These are phyloP conservation scores for Penicillium sp. DNA, from an alignment of 2,329 filamentous ascomycete species.

Conservation along the genomic window DNA sequence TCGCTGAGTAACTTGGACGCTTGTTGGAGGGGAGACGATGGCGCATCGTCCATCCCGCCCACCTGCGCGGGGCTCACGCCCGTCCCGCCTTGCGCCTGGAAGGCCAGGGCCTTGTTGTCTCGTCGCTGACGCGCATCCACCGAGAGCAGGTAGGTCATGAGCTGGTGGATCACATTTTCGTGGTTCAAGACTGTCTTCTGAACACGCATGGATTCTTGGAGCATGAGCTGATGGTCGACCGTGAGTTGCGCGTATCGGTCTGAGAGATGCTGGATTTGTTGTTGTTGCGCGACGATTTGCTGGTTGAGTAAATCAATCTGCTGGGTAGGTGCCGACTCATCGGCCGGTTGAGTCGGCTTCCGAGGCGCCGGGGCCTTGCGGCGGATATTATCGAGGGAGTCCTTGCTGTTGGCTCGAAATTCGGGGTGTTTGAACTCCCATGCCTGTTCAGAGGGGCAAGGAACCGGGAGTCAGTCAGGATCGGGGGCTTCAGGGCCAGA, in stretches of 20 bases:
- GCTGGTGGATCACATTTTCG: constrained; percentile 64
- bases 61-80: constrained; percentile 44
- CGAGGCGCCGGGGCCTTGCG: constrained; percentile 88
- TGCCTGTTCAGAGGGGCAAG: constrained; percentile 47
- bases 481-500: neutral
- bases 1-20: constrained; percentile 61
- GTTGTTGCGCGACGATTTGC: constrained; percentile 81
- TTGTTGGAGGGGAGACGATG: constrained; percentile 62
- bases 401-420: constrained; percentile 92
- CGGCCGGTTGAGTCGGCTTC: constrained; percentile 62
- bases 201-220: constrained; percentile 59
- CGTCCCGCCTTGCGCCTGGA: constrained; percentile 36
- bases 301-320: constrained; percentile 86
- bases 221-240: constrained; percentile 58
- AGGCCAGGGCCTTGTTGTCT: constrained; percentile 48
- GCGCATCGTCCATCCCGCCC: constrained; percentile 52
- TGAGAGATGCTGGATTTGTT: constrained; percentile 82
- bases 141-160: constrained; percentile 62
- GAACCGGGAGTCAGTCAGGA: constrained; percentile 22
- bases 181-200: constrained; percentile 68
- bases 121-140: constrained; percentile 59
- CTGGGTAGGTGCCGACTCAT: constrained; percentile 72
- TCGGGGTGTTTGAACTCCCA: constrained; percentile 98
- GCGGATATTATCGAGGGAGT: constrained; percentile 92
- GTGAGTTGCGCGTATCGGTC: constrained; percentile 76